Evolutionary conservation across 208 protist species (phyloP), one percentile per base, ranked within the genome.

Genomic region (Leishmania braziliensis): DNA sequence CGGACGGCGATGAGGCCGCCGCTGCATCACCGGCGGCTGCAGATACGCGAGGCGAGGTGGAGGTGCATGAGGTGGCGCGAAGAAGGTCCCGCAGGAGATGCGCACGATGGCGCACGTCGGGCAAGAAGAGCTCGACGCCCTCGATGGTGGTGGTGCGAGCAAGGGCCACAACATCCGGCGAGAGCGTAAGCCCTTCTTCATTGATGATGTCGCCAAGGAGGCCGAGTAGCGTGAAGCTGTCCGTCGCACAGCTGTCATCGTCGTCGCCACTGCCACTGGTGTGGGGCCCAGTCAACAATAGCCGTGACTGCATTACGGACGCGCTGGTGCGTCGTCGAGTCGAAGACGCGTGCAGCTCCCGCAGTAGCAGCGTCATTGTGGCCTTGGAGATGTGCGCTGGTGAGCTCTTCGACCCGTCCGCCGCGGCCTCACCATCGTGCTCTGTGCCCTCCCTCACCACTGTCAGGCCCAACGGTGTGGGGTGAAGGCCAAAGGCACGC

Each of bases 91-190:
- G 84, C 79, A 96, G 79, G 33, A 97, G 78, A 66, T 73, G 75
- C n/a, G 89, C 92, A 0, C 95, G 90, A 39, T 89, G 78, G 10
- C 77, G 76, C 43, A 91, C 90, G 60, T 84, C 88, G 5, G 93
- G 92, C 69, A 97, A 84, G 69, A 97, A 96, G 63, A 97, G 87
- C 39, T 89, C 89, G 29, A 97, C 89, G 29, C 93, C 93, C 66
- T 96, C 91, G 26, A 87, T 70, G 8, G 95, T 82, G 26, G 92
- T 90, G 43, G 84, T 80, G 33, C 84, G 82, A 0, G 93, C 92
- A 29, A 95, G 79, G 14, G 74, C 23, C 58, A 88, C 91, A 1
- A 97, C 75, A 23, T 84, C 79, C 9, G 86, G 36, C n/a, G 90
- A 86, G 29, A 95, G 79, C 76, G 87, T 89, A 26, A 87, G 69